Evolutionary conservation across 176 grass and related monocot genomes (phyloP).

Genomic region (Saccharum officinarum): DNA sequence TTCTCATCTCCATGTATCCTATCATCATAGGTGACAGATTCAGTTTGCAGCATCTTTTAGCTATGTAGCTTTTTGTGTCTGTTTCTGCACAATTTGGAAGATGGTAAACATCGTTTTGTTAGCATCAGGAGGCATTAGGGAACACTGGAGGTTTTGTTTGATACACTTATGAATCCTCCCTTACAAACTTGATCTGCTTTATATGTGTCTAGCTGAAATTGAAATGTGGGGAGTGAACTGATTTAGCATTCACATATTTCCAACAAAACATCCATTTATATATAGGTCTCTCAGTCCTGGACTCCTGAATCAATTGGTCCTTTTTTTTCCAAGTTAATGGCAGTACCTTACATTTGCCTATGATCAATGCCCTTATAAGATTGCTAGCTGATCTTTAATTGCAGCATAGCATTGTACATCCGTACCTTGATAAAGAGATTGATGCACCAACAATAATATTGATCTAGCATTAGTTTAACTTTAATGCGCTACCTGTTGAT

Average conservation of each 20-base stretch:
- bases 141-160: background rate
- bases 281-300: background rate
- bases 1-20: constrained; percentile 14
- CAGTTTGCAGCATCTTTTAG: background rate
- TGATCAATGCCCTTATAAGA: background rate
- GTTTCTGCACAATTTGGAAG: background rate
- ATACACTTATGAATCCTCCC: background rate
- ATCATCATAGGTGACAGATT: background rate
- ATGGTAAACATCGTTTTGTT: background rate
- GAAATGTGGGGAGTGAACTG: constrained; percentile 1
- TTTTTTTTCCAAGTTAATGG: background rate
- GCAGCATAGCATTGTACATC: background rate
- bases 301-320: constrained; percentile 21
- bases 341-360: constrained; percentile 25
- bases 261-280: background rate
- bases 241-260: background rate
- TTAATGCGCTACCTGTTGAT: background rate
- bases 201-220: background rate
- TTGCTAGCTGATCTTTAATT: constrained; percentile 11
- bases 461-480: background rate
- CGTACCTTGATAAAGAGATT: constrained; percentile 2
- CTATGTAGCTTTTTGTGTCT: background rate
- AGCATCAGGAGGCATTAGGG: background rate
- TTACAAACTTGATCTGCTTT: background rate
- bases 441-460: background rate